Base-by-base conservation (phyloP, 1,284 basidiomycete species). In the Sporisorium sorghi region DNA sequence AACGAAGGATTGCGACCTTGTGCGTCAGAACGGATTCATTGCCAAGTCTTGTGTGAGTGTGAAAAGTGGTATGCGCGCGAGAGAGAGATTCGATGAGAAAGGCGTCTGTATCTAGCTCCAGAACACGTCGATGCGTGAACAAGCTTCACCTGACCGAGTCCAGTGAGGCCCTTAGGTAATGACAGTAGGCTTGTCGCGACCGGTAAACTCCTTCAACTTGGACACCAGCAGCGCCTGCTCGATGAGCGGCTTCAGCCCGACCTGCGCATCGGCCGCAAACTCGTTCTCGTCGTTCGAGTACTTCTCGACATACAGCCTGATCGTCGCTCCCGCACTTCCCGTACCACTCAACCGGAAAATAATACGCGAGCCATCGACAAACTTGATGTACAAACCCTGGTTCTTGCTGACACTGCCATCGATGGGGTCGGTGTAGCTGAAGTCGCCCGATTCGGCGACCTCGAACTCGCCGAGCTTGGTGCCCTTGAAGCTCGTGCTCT, bases 341-440 rank as follows among this genome's bases (percentile, higher is more conserved):
- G 97, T 99, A 52, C 97, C 96, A 73, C 92, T 94, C 57, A 99
- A 87, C 61, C 97, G 90, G 89, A 97, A 98, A 67, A 99, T 93
- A 74, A 99, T 92, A 54, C 96, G 89, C 55, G 91, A 92, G 21
- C 95, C 96, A 84, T 99, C 96, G 35, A 87, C 87, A 86, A 99
- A 99, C 69, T 89, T 89, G 84, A 97, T 90, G 85, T 95, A 92
- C 80, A 98, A 91, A 7, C 97, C 97, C 86, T 99, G 97, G 86
- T 98, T 97, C 86, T 91, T 92, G 78, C 91, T 93, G 53, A 98
- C 90, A 55, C 92, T 93, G 58, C 90, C 88, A 85, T 99, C 97
- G 85, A 99, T 97, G 21, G 96, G 97, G 86, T 99, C 97, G 44
- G 91, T 97, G 89, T 99, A 99, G 83, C 91, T 89, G 85, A 99